phyloP scores from a whole-genome alignment of 1,284 basidiomycete genomes.

The Papiliotrema nemorosa region DNA sequence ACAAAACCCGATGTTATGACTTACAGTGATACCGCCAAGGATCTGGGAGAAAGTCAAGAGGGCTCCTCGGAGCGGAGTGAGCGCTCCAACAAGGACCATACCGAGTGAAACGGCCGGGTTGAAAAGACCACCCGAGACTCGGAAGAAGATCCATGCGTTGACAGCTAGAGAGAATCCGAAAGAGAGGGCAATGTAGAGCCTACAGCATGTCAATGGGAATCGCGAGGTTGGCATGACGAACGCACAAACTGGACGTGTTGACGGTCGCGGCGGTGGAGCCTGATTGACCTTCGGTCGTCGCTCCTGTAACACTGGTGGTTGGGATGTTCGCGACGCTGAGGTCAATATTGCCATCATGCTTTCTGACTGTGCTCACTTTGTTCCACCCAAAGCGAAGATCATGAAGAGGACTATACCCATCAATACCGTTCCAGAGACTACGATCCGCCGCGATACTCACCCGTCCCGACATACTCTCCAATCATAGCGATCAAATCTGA shows the following conservation, averaged over 20 bases:
- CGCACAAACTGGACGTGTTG: conserved; percentile 42
- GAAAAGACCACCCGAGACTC: conserved; percentile 48
- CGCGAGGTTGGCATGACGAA: background rate
- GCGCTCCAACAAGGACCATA: conserved; percentile 50
- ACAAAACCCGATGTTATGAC: background rate
- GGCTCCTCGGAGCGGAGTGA: conserved; percentile 46
- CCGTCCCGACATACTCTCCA: conserved; percentile 54
- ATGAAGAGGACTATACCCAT: conserved; percentile 50
- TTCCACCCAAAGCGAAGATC: conserved; percentile 48
- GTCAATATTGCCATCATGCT: background rate
- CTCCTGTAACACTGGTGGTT: conserved; percentile 37
- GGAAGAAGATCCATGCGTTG: conserved; percentile 52
- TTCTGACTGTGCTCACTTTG: conserved; percentile 33
- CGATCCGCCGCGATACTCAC: too few relatives aligned
- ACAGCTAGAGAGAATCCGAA: conserved; percentile 52
- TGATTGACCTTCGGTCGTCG: conserved; percentile 29
- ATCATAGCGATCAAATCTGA: conserved; percentile 48
- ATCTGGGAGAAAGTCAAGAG: conserved; percentile 50
- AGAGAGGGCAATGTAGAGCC: conserved; percentile 51
- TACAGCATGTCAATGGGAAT: background rate
- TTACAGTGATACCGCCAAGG: conserved; percentile 51
- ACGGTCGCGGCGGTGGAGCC: conserved; percentile 26
- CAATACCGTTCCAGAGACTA: too few relatives aligned
- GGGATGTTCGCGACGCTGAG: conserved; percentile 45
- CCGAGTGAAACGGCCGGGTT: conserved; percentile 52